A percentile compares a stretch with the other conserved stretches of the same genome.
Conservation (phyloP, 352 stramenopile species). For the Aphanomyces invadans region DNA sequence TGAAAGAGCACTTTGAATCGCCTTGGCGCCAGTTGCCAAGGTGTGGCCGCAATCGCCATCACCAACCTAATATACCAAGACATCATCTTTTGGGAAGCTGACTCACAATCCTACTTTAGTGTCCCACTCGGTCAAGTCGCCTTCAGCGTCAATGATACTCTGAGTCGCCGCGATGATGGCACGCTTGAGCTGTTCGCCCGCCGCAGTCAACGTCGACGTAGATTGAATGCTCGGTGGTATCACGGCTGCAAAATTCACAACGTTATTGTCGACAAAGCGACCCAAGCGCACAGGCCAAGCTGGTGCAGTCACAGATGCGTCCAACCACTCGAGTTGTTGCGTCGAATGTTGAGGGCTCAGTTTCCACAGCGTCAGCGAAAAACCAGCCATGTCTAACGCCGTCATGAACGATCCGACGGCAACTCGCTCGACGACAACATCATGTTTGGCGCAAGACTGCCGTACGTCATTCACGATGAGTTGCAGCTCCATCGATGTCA, state of each 20-base stretch:
- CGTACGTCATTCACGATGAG: constrained; percentile 84
- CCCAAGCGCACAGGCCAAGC: constrained; percentile 50
- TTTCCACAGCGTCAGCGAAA: constrained; percentile 86
- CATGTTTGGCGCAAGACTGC: constrained; percentile 43
- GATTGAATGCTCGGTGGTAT: constrained; percentile 20
- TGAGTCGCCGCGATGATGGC: constrained; percentile 56
- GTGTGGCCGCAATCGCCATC: constrained; percentile 97
- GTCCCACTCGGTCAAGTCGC: constrained; percentile 92
- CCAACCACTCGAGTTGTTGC: constrained; percentile 43
- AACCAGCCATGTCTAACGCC: constrained; percentile 94
- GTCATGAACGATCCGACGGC: constrained; percentile 96
- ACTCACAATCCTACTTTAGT: constrained; percentile 55
- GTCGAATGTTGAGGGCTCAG: constrained; percentile 42
- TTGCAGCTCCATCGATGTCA: constrained; percentile 93
- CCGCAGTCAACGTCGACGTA: constrained; percentile 33
- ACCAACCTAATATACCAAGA: constrained; percentile 49
- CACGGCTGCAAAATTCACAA: constrained; percentile 25
- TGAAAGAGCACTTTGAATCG: constrained; percentile 62
- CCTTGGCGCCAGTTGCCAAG: constrained; percentile 88
- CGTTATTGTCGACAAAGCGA: constrained; percentile 29
- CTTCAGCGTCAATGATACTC: constrained; percentile 81
- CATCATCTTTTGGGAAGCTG: background rate
- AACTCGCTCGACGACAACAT: constrained; percentile 76
- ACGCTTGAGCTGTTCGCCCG: constrained; percentile 43
- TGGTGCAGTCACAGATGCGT: constrained; percentile 47